Evolutionary conservation across 139 green algal genomes (phyloP), one percentile per base, ranked within the genome.

Genomic region (Chlamydomonas sp.): DNA sequence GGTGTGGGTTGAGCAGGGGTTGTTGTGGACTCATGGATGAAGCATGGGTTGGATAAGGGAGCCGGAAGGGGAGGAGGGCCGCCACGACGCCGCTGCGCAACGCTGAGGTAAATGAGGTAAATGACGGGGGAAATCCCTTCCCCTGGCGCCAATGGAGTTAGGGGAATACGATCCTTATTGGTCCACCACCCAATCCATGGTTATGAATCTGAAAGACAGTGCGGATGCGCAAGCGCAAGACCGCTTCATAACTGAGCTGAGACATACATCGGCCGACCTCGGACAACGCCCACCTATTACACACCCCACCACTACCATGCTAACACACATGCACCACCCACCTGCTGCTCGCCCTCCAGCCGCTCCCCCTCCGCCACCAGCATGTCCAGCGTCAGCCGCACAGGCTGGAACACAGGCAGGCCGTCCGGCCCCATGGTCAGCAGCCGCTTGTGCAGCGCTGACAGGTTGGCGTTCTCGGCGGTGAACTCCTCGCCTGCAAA

Each of bases 401-500:
- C 83, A 0, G 95, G 92, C 86, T 96, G 90, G 89, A 97, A 96
- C 60, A 85, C 59, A 0, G 95, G 94, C 66, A 96, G 66, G 14
- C 67, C 64, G 17, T 90, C 68, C 85, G 94, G 59, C 10, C 18
- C 4, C 3, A 6, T 2, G 57, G 4, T 63, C n/a, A 94, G 67
- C 73, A 96, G 91, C 20, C 80, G 63, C 18, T 72, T 18, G 77
- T 84, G 82, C 59, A 96, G 77, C 63, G 67, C 77, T 58, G 79
- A 85, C 87, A 95, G 81, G 83, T 90, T 90, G 4, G 85, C 85
- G 16, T 88, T 86, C 31, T 95, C 90, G 5, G 87, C 84, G 0
- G 63, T 87, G 61, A 93, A 78, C 49, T 92, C 78, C 0, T 75
- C 60, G 73, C 86, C 90, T 93, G 87, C 3, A 62, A 5, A 15